These are phyloP conservation scores for Barbatosphaeria neglecta DNA, from an alignment of 495 filamentous ascomycete genomes.

Conservation along the genomic window DNA sequence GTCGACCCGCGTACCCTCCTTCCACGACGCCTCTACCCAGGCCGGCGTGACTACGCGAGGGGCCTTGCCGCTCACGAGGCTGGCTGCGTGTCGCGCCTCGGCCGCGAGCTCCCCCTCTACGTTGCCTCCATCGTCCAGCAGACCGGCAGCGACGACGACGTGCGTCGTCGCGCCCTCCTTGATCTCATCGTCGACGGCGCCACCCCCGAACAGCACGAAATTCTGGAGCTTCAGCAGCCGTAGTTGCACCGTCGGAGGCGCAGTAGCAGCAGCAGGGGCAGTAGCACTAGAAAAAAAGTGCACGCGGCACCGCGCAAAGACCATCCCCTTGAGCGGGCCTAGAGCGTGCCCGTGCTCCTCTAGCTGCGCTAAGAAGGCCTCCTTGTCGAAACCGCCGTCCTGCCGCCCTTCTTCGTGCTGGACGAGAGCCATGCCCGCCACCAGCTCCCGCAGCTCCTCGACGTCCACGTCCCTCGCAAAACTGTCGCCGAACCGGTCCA, in stretches of 20 bases:
- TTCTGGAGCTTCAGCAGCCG: conserved; percentile 23
- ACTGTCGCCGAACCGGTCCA: conserved; percentile 74
- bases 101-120: conserved; percentile 23
- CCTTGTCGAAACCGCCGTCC: conserved; percentile 24
- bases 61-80: conserved; percentile 29
- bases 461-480: conserved; percentile 59
- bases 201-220: conserved; percentile 54
- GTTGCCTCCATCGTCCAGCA: conserved; percentile 14
- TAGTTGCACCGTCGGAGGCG: conserved; percentile 8
- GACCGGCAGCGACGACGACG: conserved; percentile 44
- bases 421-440: conserved; percentile 33
- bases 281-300: conserved; percentile 30
- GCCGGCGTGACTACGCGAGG: conserved; percentile 58
- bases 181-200: conserved; percentile 33
- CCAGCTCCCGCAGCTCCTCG: conserved; percentile 51
- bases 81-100: conserved; percentile 31
- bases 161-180: conserved; percentile 49
- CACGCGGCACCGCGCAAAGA: conserved; percentile 54
- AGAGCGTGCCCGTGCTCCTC: conserved; percentile 41
- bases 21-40: conserved; percentile 78
- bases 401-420: conserved; percentile 2
- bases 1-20: conserved; percentile 65
- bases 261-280: conserved; percentile 9
- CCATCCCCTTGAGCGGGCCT: conserved; percentile 42
- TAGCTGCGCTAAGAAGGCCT: conserved; percentile 40